These are phyloP conservation scores for Phalaenopsis equestris DNA, from an alignment of 106 monocot genomes.

Conservation along the genomic window DNA sequence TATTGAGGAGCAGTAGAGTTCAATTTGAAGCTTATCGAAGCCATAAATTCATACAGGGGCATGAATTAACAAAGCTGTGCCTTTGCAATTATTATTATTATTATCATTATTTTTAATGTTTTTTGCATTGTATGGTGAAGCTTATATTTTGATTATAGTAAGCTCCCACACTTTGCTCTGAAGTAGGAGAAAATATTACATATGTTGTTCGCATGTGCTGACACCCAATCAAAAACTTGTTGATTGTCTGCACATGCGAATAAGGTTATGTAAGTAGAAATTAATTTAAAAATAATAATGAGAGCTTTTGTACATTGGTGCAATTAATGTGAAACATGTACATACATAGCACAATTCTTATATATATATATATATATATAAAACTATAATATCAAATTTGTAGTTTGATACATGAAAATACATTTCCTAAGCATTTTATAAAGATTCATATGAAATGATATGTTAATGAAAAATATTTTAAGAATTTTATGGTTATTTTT, in stretches of 20 bases:
- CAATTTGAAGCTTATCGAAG: background rate
- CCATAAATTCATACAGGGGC: background rate
- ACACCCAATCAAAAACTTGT: too few relatives aligned
- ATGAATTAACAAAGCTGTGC: background rate
- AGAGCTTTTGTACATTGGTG: background rate
- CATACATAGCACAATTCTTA: too few relatives aligned
- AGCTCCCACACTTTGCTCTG: background rate
- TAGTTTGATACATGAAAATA: too few relatives aligned
- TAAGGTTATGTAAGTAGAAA: background rate
- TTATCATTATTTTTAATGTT: background rate
- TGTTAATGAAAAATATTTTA: too few relatives aligned
- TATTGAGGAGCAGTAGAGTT: background rate
- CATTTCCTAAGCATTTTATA: too few relatives aligned
- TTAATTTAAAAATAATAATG: background rate
- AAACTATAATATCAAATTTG: too few relatives aligned
- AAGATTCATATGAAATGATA: too few relatives aligned
- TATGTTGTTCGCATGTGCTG: too few relatives aligned
- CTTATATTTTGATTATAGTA: background rate
- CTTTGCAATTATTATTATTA: background rate
- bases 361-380: too few relatives aligned
- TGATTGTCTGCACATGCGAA: too few relatives aligned
- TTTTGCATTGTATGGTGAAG: background rate
- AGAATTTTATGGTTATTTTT: too few relatives aligned
- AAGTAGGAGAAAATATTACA: background rate
- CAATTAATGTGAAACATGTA: too few relatives aligned